phyloP scores from a whole-genome alignment of 2,329 filamentous ascomycete species.

The Purpureocillium takamizusanense region DNA sequence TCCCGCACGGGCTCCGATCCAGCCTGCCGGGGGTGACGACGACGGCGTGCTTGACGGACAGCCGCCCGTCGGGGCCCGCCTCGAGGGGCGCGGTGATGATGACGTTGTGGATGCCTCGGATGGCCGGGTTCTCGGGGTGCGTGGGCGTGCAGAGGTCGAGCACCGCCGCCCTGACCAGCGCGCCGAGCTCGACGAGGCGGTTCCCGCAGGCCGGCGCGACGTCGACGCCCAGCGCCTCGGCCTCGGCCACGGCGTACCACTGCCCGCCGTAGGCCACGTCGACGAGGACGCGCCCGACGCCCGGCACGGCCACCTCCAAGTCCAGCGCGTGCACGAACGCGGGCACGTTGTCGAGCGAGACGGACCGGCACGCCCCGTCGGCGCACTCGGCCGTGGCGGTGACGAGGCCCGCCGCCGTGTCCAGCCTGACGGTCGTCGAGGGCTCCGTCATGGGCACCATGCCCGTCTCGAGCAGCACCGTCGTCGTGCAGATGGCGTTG shows the following conservation, averaged over 20 bases:
- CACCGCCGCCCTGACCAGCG: slow-evolving; percentile 31
- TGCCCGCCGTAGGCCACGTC: slow-evolving; percentile 39
- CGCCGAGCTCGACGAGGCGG: slow-evolving; percentile 29
- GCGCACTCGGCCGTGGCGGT: slow-evolving; percentile 29
- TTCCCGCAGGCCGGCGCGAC: slow-evolving; percentile 22
- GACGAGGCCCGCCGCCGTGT: slow-evolving; percentile 35
- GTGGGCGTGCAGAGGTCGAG: slow-evolving; percentile 23
- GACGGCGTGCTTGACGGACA: slow-evolving; percentile 27
- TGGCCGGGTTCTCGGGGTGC: slow-evolving; percentile 31
- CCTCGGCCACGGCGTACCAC: slow-evolving; percentile 33
- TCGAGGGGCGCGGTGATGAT: slow-evolving; percentile 27
- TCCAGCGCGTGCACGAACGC: slow-evolving; percentile 31
- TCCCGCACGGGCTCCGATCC: slow-evolving; percentile 36
- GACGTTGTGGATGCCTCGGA: slow-evolving; percentile 27
- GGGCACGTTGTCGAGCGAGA: slow-evolving; percentile 35
- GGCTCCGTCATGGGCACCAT: slow-evolving; percentile 37
- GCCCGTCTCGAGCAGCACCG: slow-evolving; percentile 36
- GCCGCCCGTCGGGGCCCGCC: slow-evolving; percentile 13
- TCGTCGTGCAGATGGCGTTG: slow-evolving; percentile 33
- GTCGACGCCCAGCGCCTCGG: slow-evolving; percentile 21
- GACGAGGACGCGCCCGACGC: slow-evolving; percentile 26
- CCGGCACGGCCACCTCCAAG: slow-evolving; percentile 27
- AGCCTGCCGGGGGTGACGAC: slow-evolving; percentile 35
- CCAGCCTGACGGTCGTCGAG: slow-evolving; percentile 27
- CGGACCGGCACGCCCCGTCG: slow-evolving; percentile 30